Percentiles rank a stretch among this genome's conserved stretches.
Conservation (phyloP, 2,329 filamentous ascomycete species). For the Alternaria dauci region DNA sequence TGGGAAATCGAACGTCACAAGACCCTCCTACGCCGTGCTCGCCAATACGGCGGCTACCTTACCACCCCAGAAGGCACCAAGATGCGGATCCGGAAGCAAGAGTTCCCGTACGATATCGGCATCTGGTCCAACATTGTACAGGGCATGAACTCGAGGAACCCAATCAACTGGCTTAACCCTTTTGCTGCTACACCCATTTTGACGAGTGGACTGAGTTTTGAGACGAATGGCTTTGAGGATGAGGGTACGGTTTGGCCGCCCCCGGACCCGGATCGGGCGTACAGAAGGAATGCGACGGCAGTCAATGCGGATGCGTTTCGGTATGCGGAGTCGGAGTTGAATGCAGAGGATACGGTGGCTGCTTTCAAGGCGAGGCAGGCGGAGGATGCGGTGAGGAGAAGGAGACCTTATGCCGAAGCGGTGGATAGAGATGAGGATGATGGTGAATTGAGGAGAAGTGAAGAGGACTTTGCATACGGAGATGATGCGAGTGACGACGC, state of each 20-base stretch:
- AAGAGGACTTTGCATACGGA: conserved; percentile 32
- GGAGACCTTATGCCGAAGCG: conserved; percentile 55
- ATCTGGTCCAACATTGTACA: conserved; percentile 77
- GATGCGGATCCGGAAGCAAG: conserved; percentile 68
- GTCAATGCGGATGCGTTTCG: conserved; percentile 49
- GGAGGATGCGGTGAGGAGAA: conserved; percentile 57
- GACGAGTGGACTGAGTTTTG: conserved; percentile 66
- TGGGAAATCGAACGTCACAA: conserved; percentile 69
- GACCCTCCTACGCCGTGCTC: conserved; percentile 55
- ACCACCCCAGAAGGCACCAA: conserved; percentile 63
- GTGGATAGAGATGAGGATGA: conserved; percentile 35
- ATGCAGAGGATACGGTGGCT: conserved; percentile 55
- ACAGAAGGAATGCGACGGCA: conserved; percentile 19
- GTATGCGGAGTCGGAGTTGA: conserved; percentile 48
- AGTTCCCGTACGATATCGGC: conserved; percentile 84
- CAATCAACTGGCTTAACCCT: conserved; percentile 74
- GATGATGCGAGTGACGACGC: conserved; percentile 28
- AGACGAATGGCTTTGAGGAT: conserved; percentile 79
- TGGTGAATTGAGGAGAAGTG: conserved; percentile 15
- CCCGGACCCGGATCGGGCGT: conserved; percentile 58
- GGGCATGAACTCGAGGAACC: conserved; percentile 73
- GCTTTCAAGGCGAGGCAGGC: conserved; percentile 64
- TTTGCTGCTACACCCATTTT: conserved; percentile 63
- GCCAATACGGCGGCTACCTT: conserved; percentile 63
- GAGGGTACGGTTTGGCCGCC: conserved; percentile 56